Evolutionary conservation across 257 asterid genomes (phyloP), one percentile per base, ranked within the genome.

Genomic region (Primulina huaijiensis): DNA sequence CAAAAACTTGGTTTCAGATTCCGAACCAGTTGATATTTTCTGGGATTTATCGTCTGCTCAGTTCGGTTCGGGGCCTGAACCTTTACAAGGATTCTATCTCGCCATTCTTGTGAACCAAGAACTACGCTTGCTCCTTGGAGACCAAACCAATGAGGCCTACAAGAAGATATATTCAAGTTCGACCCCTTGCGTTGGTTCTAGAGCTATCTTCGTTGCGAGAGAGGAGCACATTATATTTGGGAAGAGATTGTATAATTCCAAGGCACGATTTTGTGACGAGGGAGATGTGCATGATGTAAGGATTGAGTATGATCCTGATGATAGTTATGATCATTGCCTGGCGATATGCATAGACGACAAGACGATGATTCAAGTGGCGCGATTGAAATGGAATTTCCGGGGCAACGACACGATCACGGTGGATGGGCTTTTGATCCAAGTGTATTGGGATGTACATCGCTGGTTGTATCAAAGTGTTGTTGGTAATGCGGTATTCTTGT

Each of bases 21-120:
- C 90, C 3, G 73, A 71, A 46, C 55, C 11, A 3, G 60, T 88
- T 37, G 81, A 88, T 33, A 19, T 88, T 3, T 76, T 73, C 43
- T 90, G 96, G 95, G 96, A 90, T 66, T 74, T 90, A 59, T 86
- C 96, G 1, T 65, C 81, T 20, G 92, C 96, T 17, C 87, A 79
- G 64, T 90, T 87, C n/a, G 95, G 88, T 17, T 55, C 88, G 0
- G 65, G 89, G 57, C 95, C 95, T 0, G 92, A 90, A 40, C 96
- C 95, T 3, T 4, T 76, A 1, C 82, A 82, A 61, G 92, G 92
- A 12, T 90, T 82, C 79, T 83, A 83, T 37, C 29, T 90, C 4
- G 82, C 87, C 25, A 58, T 88, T n/a, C 78, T 79, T 12, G 70
- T 83, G 7, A 78, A 86, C 55, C 90, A 83, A 65, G 83, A 86